Base-by-base conservation (phyloP, 768 basidiomycete species). In the Lactifluus volemus region DNA sequence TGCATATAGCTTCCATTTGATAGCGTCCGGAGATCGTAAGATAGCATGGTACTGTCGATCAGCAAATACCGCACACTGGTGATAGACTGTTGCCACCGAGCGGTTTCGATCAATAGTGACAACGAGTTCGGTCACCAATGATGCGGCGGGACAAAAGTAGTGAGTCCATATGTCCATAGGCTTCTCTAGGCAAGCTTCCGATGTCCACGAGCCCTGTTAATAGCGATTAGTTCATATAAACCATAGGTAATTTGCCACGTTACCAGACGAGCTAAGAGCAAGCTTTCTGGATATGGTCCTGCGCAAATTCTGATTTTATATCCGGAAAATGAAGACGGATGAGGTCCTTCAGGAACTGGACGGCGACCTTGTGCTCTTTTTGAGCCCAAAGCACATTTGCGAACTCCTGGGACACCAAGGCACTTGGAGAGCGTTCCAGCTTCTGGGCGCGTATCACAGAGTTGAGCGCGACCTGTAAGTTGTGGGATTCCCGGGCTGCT, bases 331-430 rank as follows among this genome's bases (percentile, higher is more conserved):
- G 56, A 56, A 51, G 36, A 68, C 29, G 72, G 67, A 59, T 71
- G 70, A 77, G 70, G 39, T 75, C 74, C 54, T 79, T 80, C 55
- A 96, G 76, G 53, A 81, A 85, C 61, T 86, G 81, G 49, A 95
- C 86, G 0, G 96, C 95, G 4, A 87, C 72, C 62, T 84, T 84
- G 66, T 92, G 88, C 69, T 99, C 96, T 48, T 83, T 84, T 61
- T 91, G 87, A 10, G 82, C 72, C 92, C 96, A 98, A 7, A 98
- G 78, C 17, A 98, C 93, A 60, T 86, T 83, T 15, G 96, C 88
- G 66, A 92, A 92, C 69, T 97, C 95, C 67, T 86, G 79, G 0
- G 84, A 82, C 25, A 89, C 82, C 32, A 80, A 77, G n/a, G 75
- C 74, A 4, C 81, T 76, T 0, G 79, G 69, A 1, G 58, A 64